Evolutionary conservation across 2,329 filamentous ascomycete genomes (phyloP).

Genomic region (Pseudogymnoascus sp.): DNA sequence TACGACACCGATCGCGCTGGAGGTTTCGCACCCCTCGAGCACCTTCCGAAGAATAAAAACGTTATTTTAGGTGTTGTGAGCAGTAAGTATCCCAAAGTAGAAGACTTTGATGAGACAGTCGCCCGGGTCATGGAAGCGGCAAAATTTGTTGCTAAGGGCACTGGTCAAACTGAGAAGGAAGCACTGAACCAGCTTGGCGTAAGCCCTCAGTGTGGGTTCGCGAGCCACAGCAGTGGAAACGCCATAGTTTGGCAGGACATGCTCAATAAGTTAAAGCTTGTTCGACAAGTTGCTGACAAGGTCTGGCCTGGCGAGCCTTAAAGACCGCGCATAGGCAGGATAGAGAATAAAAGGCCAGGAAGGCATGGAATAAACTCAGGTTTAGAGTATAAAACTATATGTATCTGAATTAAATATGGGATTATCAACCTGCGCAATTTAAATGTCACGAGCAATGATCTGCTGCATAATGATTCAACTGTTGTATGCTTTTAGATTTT

Average conservation of each 20-base stretch:
- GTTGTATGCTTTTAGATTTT: too few species aligned
- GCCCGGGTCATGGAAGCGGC: slow-evolving; percentile 50
- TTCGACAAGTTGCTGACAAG: slow-evolving; percentile 63
- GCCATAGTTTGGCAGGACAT: slow-evolving; percentile 60
- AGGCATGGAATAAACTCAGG: too few species aligned
- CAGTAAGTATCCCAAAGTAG: slow-evolving; percentile 53
- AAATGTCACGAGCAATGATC: too few species aligned
- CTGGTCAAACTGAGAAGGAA: slow-evolving; percentile 53
- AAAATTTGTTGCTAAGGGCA: slow-evolving; percentile 61
- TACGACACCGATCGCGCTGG: slow-evolving; percentile 59
- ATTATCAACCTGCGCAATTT: too few species aligned
- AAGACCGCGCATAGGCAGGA: background rate
- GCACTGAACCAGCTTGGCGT: slow-evolving; percentile 60
- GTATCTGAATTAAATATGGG: too few species aligned
- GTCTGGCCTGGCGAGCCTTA: slow-evolving; percentile 47
- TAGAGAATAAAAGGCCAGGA: too few species aligned
- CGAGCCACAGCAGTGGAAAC: slow-evolving; percentile 59
- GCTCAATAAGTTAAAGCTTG: slow-evolving; percentile 63
- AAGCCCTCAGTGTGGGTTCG: slow-evolving; percentile 67
- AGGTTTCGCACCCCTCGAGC: slow-evolving; percentile 56
- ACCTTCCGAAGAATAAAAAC: slow-evolving; percentile 51
- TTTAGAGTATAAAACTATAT: too few species aligned
- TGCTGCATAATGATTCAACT: too few species aligned
- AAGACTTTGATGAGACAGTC: slow-evolving; percentile 58
- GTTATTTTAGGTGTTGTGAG: slow-evolving; percentile 58